phyloP scores from a whole-genome alignment of 257 asterid genomes.

The Knoxia roxburghii region DNA sequence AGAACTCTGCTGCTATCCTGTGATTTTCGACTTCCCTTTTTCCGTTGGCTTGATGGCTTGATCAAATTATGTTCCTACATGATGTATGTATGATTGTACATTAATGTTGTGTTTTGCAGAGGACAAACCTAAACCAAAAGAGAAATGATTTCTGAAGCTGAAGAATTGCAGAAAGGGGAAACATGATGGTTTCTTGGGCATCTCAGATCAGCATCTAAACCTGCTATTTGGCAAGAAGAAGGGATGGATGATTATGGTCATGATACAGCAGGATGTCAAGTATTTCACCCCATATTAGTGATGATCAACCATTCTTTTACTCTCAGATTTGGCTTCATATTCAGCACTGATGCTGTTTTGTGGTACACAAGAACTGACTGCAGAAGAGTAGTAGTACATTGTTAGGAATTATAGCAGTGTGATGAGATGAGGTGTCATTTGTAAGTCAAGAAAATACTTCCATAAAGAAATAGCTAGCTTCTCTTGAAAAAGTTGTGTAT shows the following conservation, averaged over 20 bases:
- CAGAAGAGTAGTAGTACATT: too few species aligned
- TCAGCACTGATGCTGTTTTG: too few species aligned
- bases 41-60: background rate
- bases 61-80: background rate
- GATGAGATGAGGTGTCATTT: too few species aligned
- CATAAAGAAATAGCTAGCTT: too few species aligned
- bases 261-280: background rate
- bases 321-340: too few species aligned
- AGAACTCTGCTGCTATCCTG: too few species aligned
- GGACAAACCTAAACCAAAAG: slow-evolving; percentile 32
- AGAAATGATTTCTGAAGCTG: slow-evolving; percentile 2
- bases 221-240: slow-evolving; percentile 4
- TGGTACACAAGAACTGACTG: too few species aligned
- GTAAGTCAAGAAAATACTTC: too few species aligned
- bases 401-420: too few species aligned
- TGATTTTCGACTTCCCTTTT: background rate
- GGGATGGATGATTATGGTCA: background rate
- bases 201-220: slow-evolving; percentile 2
- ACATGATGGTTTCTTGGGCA: background rate
- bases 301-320: background rate
- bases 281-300: background rate
- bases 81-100: background rate
- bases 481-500: too few species aligned
- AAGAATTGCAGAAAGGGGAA: background rate
- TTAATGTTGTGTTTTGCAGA: slow-evolving; percentile 28